Percentiles rank a stretch among this genome's conserved stretches.
These are phyloP conservation scores for Eutypella sp. DNA, from an alignment of 2,329 filamentous ascomycete species.

Conservation along the genomic window DNA sequence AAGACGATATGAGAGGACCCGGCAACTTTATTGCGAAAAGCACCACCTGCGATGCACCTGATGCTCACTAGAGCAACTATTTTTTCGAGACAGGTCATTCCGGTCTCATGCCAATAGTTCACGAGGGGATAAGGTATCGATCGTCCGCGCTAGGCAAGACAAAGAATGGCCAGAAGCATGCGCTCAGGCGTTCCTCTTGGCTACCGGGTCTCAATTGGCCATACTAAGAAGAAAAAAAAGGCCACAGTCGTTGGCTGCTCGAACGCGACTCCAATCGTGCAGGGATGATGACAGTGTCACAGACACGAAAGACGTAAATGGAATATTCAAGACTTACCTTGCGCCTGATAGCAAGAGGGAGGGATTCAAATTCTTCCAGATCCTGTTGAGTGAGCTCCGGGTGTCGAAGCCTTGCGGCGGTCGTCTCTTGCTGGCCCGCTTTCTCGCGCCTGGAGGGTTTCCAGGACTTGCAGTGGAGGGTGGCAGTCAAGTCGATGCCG, in stretches of 20 bases:
- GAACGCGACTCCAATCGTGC: too few species aligned
- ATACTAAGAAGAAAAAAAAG: too few species aligned
- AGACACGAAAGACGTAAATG: neutral
- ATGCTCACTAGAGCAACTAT: neutral
- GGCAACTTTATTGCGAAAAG: too few species aligned
- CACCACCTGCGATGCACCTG: too few species aligned
- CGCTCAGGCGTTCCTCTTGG: too few species aligned
- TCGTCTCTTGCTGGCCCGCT: constrained; percentile 11
- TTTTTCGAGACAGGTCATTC: neutral
- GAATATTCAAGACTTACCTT: constrained; percentile 37
- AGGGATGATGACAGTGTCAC: too few species aligned
- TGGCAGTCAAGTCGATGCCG: constrained; percentile 1
- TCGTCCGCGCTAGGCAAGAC: neutral
- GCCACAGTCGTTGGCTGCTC: too few species aligned
- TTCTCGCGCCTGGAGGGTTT: constrained; percentile 11
- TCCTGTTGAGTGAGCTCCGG: constrained; percentile 31
- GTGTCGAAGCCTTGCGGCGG: constrained; percentile 7
- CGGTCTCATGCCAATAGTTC: too few species aligned
- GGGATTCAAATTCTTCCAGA: constrained; percentile 43
- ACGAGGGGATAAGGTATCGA: too few species aligned
- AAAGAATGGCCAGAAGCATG: neutral
- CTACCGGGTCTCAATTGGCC: too few species aligned
- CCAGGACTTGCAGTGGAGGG: neutral
- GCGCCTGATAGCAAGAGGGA: constrained; percentile 44
- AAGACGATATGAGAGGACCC: too few species aligned